Percentiles rank a stretch among this genome's conserved stretches.
These are phyloP conservation scores for Paecilomyces fulvus DNA, from an alignment of 2,329 filamentous ascomycete genomes.

Conservation along the genomic window DNA sequence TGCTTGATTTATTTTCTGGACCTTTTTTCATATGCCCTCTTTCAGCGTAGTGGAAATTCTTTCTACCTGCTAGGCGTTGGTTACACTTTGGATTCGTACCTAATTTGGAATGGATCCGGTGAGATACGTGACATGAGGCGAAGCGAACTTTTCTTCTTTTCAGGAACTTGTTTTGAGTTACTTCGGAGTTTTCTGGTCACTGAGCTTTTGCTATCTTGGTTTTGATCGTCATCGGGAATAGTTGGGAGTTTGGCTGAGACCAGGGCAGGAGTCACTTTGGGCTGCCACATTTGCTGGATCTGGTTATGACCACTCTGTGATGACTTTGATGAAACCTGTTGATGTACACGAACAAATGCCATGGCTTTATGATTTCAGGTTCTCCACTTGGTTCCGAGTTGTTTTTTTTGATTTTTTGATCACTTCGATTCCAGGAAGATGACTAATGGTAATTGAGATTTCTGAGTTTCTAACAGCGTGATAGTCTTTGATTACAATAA, in stretches of 20 bases:
- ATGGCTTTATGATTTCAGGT: slow-evolving; percentile 25
- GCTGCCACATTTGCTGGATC: slow-evolving; percentile 17
- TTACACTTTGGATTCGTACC: not conserved
- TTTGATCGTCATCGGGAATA: not conserved
- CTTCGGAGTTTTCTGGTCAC: not conserved
- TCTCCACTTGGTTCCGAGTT: slow-evolving; percentile 10
- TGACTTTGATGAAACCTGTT: slow-evolving; percentile 28
- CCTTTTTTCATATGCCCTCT: not conserved
- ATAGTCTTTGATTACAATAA: too few relatives aligned
- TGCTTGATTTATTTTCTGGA: not conserved
- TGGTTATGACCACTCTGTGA: slow-evolving; percentile 22
- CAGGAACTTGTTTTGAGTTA: not conserved
- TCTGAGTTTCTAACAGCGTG: not conserved
- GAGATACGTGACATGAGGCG: not conserved
- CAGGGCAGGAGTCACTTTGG: slow-evolving; percentile 16
- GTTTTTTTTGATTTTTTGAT: slow-evolving; percentile 4
- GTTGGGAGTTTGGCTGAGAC: not conserved
- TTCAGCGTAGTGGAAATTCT: not conserved
- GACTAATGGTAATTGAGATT: not conserved
- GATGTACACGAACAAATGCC: slow-evolving; percentile 31
- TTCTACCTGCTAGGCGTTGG: not conserved
- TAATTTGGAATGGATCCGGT: not conserved
- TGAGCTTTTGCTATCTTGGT: not conserved
- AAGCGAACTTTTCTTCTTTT: not conserved
- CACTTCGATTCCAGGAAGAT: not conserved